These are phyloP conservation scores for Pleurotus tuber-regium DNA, from an alignment of 768 basidiomycete species.

Conservation along the genomic window DNA sequence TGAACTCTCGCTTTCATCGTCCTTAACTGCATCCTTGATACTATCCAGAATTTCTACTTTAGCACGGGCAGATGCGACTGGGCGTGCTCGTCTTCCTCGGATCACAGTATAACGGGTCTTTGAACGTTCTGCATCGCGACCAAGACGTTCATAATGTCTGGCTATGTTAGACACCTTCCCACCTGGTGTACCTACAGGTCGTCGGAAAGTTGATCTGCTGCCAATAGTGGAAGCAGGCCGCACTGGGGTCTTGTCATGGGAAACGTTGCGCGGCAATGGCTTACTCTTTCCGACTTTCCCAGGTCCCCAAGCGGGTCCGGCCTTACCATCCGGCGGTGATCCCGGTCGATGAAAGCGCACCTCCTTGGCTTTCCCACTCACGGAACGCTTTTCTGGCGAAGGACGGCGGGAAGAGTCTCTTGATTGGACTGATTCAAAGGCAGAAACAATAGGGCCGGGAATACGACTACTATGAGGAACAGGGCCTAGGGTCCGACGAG, in stretches of 20 bases:
- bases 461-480: conserved; percentile 42
- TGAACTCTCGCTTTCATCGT: conserved; percentile 75
- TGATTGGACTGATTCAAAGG: conserved; percentile 42
- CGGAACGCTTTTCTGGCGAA: conserved; percentile 70
- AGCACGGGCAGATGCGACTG: conserved; percentile 85
- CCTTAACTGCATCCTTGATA: conserved; percentile 85
- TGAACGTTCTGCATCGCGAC: conserved; percentile 68
- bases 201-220: conserved; percentile 53
- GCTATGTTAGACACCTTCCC: conserved; percentile 85
- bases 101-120: conserved; percentile 84
- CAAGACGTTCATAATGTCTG: conserved; percentile 86
- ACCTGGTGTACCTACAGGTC: conserved; percentile 45
- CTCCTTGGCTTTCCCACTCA: conserved; percentile 34
- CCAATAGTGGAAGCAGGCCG: conserved; percentile 41
- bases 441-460: conserved; percentile 47
- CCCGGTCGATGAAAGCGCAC: conserved; percentile 42
- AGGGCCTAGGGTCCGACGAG: conserved; percentile 42
- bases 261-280: conserved; percentile 22
- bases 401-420: conserved; percentile 57
- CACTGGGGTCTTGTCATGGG: conserved; percentile 36
- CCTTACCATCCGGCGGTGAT: conserved; percentile 37
- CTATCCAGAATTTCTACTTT: conserved; percentile 88
- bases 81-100: conserved; percentile 82
- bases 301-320: conserved; percentile 30
- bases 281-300: conserved; percentile 30